Conservation (phyloP, 305 asterid species). For the Ilex paraguariensis region DNA sequence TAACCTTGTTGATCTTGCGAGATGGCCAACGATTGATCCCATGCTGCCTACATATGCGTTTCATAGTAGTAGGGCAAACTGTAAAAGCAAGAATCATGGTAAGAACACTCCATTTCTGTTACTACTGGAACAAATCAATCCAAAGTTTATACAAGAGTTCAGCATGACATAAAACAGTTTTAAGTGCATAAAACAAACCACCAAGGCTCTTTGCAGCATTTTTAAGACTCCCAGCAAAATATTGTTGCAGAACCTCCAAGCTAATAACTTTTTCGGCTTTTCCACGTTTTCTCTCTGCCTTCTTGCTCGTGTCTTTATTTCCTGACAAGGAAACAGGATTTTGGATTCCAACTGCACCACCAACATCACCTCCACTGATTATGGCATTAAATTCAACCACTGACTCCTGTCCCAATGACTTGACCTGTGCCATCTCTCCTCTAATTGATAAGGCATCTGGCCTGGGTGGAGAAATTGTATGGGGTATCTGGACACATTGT, state of each 20-base stretch:
- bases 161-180: conserved; percentile 2
- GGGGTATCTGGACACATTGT: conserved; percentile 23
- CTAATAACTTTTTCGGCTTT: conserved; percentile 86
- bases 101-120: conserved; percentile 6
- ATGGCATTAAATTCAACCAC: conserved; percentile 24
- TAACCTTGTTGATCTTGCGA: conserved; percentile 90
- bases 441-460: conserved; percentile 31
- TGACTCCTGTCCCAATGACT: conserved; percentile 31
- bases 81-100: conserved; percentile 16
- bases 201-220: conserved; percentile 97
- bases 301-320: conserved; percentile 43
- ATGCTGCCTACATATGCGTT: conserved; percentile 89
- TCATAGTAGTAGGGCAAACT: conserved; percentile 96
- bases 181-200: conserved; percentile 41
- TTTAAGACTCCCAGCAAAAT: conserved; percentile 88
- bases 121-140: neutral
- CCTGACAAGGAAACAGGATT: conserved; percentile 31
- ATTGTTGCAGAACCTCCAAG: conserved; percentile 81
- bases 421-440: conserved; percentile 30
- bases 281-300: conserved; percentile 75
- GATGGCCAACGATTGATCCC: conserved; percentile 98
- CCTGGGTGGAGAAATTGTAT: conserved; percentile 35
- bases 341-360: conserved; percentile 32
- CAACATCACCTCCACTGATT: conserved; percentile 28
- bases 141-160: neutral